phyloP scores from a whole-genome alignment of 1,139 yeast species.

The Candida glucosophila region DNA sequence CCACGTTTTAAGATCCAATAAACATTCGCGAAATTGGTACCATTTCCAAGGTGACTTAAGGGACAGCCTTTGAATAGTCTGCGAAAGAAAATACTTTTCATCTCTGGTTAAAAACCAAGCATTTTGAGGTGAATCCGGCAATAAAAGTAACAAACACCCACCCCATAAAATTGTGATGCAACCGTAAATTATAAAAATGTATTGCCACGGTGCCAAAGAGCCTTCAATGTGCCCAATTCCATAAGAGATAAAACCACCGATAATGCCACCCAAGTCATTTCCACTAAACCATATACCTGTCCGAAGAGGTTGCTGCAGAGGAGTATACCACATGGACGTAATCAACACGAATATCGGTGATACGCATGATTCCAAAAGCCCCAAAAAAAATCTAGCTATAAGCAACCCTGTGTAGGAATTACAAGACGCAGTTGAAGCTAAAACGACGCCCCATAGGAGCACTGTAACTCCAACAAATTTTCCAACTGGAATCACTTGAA shows the following conservation, averaged over 20 bases:
- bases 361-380: constrained; percentile 30
- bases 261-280: constrained; percentile 32
- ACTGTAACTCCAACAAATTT: constrained; percentile 18
- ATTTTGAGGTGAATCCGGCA: constrained; percentile 26
- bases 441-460: constrained; percentile 24
- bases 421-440: constrained; percentile 17
- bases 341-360: constrained; percentile 36
- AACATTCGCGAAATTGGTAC: constrained; percentile 14
- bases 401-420: constrained; percentile 21
- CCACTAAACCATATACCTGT: constrained; percentile 31
- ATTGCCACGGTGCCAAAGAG: constrained; percentile 16
- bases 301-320: constrained; percentile 26
- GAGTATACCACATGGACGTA: constrained; percentile 35
- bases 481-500: constrained; percentile 21
- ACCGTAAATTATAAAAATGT: constrained; percentile 15
- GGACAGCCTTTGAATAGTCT: constrained; percentile 17
- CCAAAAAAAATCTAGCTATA: constrained; percentile 22
- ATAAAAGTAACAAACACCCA: constrained; percentile 13
- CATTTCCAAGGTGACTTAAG: constrained; percentile 17
- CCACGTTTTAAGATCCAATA: constrained; percentile 19
- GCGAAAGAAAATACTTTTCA: constrained; percentile 11
- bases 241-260: constrained; percentile 33
- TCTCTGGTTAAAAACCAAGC: constrained; percentile 20
- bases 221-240: constrained; percentile 32
- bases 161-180: constrained; percentile 13